Base-by-base conservation (phyloP, 2,329 filamentous ascomycete genomes). In the Blastomyces emzantsi region DNA sequence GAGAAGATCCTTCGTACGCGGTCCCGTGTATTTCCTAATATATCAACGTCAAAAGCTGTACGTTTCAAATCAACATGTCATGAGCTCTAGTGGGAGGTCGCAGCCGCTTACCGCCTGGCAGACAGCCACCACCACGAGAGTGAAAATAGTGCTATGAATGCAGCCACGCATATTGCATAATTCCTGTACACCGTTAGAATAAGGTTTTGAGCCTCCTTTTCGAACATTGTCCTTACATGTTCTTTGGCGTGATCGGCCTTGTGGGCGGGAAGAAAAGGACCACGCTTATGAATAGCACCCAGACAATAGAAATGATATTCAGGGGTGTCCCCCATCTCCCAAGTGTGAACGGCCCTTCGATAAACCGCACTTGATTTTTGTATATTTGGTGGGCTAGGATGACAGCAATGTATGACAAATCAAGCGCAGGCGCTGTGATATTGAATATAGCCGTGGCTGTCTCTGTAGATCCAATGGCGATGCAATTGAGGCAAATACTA, bases 281-380 rank as follows among this genome's bases (percentile, higher is more conserved):
- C 11, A 82, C 76, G 67, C 83, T 86, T 67, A 87, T 87, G 69
- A 87, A 85, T 33, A 80, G 66, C 3, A 87, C 84, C 85, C 85
- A 87, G 3, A 74, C 72, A n/a, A 85, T 79, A 1, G 85, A 83
- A 15, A 85, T 72, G 7, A 75, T 74, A 66, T 87, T 87, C 61
- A 87, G 72, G 0, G 79, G 78, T 59, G 78, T 79, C 62, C 82
- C 81, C 81, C 81, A 85, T 66, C 68, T 76, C 0, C 83, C 84
- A 61, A 87, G 78, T 0, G 80, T 83, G 68, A 81, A 86, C 1
- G 83, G 84, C 0, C 84, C 85, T 30, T 83, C 80, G 60, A 82
- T 79, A 69, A 85, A 85, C 33, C 76, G 74, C 52, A 84, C 80
- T 51, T 77, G 73, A 57, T 80, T 72, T 66, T 79, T 79, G 70